Evolutionary conservation across 2,329 filamentous ascomycete genomes (phyloP).

Genomic region (Fusarium redolens): DNA sequence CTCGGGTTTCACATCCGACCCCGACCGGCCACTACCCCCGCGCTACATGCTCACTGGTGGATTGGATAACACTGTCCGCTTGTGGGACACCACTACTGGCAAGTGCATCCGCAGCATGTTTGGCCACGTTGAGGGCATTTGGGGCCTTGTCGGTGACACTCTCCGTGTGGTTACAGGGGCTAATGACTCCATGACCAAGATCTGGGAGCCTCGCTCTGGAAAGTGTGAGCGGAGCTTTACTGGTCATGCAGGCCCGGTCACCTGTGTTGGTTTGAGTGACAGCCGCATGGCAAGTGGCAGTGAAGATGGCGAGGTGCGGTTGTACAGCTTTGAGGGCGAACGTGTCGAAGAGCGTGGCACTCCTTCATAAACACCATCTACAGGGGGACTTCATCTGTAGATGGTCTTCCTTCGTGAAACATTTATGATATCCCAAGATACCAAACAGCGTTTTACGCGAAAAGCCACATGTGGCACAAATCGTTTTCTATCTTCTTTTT

Average conservation of each 20-base stretch:
- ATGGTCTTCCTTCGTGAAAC: not conserved
- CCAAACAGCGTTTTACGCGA: not conserved
- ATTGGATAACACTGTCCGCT: constrained; percentile 88
- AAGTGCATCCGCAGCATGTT: constrained; percentile 93
- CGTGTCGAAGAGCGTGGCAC: constrained; percentile 62
- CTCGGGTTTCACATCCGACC: constrained; percentile 69
- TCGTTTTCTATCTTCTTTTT: constrained; percentile 1
- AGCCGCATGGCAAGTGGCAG: constrained; percentile 90
- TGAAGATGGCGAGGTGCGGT: constrained; percentile 90
- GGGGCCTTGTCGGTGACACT: constrained; percentile 90
- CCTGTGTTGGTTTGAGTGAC: constrained; percentile 91
- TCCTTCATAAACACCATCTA: constrained; percentile 54
- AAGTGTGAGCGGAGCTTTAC: constrained; percentile 93
- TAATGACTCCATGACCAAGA: constrained; percentile 93
- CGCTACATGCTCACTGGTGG: constrained; percentile 94
- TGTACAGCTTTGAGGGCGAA: constrained; percentile 79
- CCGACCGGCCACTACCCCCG: constrained; percentile 77
- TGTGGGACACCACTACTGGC: constrained; percentile 89
- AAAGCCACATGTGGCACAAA: not conserved
- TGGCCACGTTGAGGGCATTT: constrained; percentile 95
- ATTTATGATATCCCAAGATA: constrained; percentile 15
- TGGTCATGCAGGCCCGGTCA: constrained; percentile 90
- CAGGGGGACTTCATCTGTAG: not conserved
- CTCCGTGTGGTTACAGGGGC: constrained; percentile 88
- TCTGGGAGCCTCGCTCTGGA: constrained; percentile 91